Conservation (phyloP, 257 asterid genomes). For the Solanum medicagineum region DNA sequence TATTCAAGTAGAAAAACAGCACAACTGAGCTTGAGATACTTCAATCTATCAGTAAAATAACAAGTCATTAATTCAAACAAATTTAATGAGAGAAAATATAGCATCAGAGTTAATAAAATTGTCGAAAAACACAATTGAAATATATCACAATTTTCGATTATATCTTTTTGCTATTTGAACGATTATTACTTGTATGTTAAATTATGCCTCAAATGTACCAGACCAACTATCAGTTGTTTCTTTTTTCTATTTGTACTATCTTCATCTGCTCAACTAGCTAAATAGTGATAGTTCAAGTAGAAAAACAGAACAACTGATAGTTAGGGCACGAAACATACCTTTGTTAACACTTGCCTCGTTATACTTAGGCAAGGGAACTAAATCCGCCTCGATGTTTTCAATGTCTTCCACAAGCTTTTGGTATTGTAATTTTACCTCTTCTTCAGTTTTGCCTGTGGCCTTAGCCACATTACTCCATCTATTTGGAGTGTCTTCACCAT, state of each 20-base stretch:
- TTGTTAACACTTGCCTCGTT: background rate
- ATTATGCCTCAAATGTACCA: no score
- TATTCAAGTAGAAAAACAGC: no score
- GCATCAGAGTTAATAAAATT: background rate
- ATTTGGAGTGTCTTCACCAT: conserved; percentile 35
- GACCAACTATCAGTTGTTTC: background rate
- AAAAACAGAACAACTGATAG: background rate
- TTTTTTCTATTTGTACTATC: background rate
- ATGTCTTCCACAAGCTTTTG: conserved; percentile 41
- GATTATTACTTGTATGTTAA: no score
- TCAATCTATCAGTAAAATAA: conserved; percentile 18
- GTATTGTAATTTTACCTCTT: conserved; percentile 55
- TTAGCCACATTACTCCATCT: conserved; percentile 42
- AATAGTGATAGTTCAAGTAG: background rate
- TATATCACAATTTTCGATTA: background rate
- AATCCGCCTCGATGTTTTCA: conserved; percentile 35
- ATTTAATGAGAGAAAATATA: background rate
- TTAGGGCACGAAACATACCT: conserved; percentile 4
- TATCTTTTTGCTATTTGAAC: background rate
- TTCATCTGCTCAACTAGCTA: background rate
- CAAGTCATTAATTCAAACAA: background rate
- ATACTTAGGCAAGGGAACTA: conserved; percentile 43
- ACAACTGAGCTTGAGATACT: conserved; percentile 18
- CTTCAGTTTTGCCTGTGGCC: conserved; percentile 47
- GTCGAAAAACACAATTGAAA: background rate